Percentiles rank a stretch among this genome's conserved stretches.
Conservation (phyloP, 2,329 filamentous ascomycete genomes). For the Beauveria medogensis region DNA sequence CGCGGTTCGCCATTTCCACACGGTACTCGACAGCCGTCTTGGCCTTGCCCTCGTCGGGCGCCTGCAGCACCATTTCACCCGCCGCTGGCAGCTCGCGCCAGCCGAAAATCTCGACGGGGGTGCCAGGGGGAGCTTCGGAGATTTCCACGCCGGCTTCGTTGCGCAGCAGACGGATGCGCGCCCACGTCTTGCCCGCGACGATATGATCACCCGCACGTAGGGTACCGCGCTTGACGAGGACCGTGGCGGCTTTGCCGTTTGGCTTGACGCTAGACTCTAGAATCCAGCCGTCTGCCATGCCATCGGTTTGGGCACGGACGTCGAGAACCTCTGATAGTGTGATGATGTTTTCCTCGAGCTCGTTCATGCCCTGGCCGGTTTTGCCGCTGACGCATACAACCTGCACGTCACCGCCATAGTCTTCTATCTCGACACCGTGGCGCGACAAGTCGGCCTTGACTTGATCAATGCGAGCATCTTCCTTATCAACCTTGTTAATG, state of each 20-base stretch:
- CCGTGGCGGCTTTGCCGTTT: conserved; percentile 76
- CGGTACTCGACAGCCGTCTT: conserved; percentile 73
- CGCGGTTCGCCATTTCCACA: conserved; percentile 59
- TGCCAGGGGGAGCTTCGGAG: conserved; percentile 71
- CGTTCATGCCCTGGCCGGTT: conserved; percentile 83
- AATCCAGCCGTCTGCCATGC: conserved; percentile 84
- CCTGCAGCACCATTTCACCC: conserved; percentile 81
- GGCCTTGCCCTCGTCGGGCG: conserved; percentile 67
- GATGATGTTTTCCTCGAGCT: conserved; percentile 84
- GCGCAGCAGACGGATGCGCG: conserved; percentile 71
- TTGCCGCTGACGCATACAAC: conserved; percentile 87
- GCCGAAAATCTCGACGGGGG: conserved; percentile 87
- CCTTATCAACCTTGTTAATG: conserved; percentile 94
- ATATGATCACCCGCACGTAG: conserved; percentile 72
- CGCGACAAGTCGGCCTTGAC: conserved; percentile 83
- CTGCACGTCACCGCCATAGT: conserved; percentile 90
- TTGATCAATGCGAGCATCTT: conserved; percentile 67
- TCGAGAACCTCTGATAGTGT: conserved; percentile 85
- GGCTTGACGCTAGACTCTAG: conserved; percentile 85
- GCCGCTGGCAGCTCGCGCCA: conserved; percentile 79
- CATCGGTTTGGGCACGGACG: conserved; percentile 69
- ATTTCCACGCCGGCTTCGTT: conserved; percentile 77
- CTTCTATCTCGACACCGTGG: conserved; percentile 84
- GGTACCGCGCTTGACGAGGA: conserved; percentile 82
- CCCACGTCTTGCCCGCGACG: conserved; percentile 83